Conservation (phyloP, 495 filamentous ascomycete species). For the Daldinia loculata region DNA sequence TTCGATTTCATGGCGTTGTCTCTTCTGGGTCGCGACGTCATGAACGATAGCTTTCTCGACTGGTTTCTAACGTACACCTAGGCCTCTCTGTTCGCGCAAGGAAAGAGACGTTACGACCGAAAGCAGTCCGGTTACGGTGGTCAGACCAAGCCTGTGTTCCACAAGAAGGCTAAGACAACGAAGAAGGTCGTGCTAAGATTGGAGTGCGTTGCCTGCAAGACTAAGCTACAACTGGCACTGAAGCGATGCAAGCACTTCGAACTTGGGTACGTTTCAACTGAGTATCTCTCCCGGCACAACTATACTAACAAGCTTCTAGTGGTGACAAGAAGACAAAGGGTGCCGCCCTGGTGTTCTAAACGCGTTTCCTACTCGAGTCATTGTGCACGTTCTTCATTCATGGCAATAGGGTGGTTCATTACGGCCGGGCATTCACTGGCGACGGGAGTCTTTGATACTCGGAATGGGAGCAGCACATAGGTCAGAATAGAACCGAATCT, state of each 20-base stretch:
- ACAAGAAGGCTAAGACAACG: constrained; percentile 99
- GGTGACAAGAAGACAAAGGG: constrained; percentile 99
- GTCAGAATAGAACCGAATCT: constrained; percentile 41
- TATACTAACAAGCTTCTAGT: constrained; percentile 60
- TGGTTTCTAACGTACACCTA: constrained; percentile 25
- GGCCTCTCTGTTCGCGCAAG: constrained; percentile 87
- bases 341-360: constrained; percentile 98
- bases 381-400: constrained; percentile 40
- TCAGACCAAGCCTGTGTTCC: constrained; percentile 90
- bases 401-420: constrained; percentile 43
- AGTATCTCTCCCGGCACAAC: not conserved
- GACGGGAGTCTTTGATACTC: constrained; percentile 44
- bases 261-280: constrained; percentile 77
- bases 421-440: constrained; percentile 44
- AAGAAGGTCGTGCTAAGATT: constrained; percentile 99
- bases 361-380: constrained; percentile 37
- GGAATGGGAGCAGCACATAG: constrained; percentile 39
- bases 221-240: constrained; percentile 95
- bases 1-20: constrained; percentile 2
- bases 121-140: constrained; percentile 99
- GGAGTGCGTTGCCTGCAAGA: constrained; percentile 96
- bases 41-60: not conserved
- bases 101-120: constrained; percentile 99
- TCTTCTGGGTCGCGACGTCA: not conserved
- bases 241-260: constrained; percentile 99